Percentiles rank a stretch among this genome's conserved stretches.
phyloP scores from a whole-genome alignment of 257 asterid species.

The Gynochthodes officinalis region DNA sequence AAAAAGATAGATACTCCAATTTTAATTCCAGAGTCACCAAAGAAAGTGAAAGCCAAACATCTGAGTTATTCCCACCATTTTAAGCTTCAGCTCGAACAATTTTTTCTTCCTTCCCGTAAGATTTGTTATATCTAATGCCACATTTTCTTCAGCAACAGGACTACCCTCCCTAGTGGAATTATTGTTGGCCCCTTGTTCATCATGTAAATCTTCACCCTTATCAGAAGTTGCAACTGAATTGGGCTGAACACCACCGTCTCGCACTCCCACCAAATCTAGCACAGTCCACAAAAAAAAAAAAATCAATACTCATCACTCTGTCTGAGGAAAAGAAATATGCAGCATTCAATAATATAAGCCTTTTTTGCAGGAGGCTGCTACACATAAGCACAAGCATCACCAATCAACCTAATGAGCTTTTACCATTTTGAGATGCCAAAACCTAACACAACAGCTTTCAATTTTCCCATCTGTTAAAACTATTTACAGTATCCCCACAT shows the following conservation, averaged over 20 bases:
- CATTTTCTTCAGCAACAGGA: constrained; percentile 31
- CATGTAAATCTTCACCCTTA: constrained; percentile 29
- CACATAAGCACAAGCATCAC: neutral
- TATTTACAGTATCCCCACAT: no score
- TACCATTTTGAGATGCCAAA: neutral
- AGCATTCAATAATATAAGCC: neutral
- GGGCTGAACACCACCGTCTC: constrained; percentile 19
- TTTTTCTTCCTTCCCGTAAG: constrained; percentile 78
- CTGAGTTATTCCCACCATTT: constrained; percentile 56
- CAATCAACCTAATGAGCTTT: no score
- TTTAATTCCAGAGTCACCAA: neutral
- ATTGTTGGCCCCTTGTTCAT: constrained; percentile 34
- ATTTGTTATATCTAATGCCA: constrained; percentile 29
- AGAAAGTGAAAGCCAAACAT: neutral
- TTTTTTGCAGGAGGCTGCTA: constrained; percentile 1
- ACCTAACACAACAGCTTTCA: neutral
- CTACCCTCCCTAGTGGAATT: constrained; percentile 40
- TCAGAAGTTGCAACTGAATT: constrained; percentile 23
- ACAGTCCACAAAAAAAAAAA: constrained; percentile 12
- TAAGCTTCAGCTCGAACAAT: constrained; percentile 70
- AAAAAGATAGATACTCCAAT: neutral
- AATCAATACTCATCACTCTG: neutral
- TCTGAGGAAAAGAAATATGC: neutral
- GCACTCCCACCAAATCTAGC: constrained; percentile 34
- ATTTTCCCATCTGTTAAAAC: no score